These are phyloP conservation scores for Pestalotiopsis sp. DNA, from an alignment of 2,329 filamentous ascomycete species.

Conservation along the genomic window DNA sequence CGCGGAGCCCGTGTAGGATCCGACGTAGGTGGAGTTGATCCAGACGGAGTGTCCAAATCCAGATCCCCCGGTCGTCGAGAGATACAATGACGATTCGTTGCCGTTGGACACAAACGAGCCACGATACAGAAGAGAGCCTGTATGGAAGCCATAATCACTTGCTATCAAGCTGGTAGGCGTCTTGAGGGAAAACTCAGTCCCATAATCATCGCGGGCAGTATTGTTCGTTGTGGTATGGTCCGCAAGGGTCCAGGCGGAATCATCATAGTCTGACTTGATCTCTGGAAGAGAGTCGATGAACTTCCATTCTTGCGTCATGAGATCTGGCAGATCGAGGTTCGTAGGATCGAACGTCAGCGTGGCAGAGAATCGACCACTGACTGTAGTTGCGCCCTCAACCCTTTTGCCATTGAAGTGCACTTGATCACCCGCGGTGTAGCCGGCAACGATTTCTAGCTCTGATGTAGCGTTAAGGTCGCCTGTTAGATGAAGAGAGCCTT, in stretches of 20 bases:
- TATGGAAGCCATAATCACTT: conserved; percentile 75
- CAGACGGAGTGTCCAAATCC: conserved; percentile 72
- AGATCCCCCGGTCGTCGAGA: conserved; percentile 67
- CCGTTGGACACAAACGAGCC: conserved; percentile 70
- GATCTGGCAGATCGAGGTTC: conserved; percentile 54
- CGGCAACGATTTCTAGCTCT: conserved; percentile 68
- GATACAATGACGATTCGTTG: conserved; percentile 56
- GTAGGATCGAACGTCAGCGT: conserved; percentile 17
- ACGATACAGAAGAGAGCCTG: conserved; percentile 70
- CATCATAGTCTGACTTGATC: conserved; percentile 64
- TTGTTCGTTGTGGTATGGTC: conserved; percentile 62
- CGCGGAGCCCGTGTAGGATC: conserved; percentile 35
- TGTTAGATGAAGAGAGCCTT: conserved; percentile 60
- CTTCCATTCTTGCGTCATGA: conserved; percentile 67
- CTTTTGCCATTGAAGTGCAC: conserved; percentile 63
- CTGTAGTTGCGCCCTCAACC: conserved; percentile 38
- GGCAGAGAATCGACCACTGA: conserved; percentile 36
- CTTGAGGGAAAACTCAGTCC: conserved; percentile 31
- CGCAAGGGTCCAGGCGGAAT: conserved; percentile 67
- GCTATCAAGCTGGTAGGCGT: conserved; percentile 67
- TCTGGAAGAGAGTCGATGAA: conserved; percentile 74
- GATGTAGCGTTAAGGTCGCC: conserved; percentile 76
- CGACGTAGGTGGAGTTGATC: conserved; percentile 67
- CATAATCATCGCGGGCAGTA: conserved; percentile 32
- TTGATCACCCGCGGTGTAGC: conserved; percentile 48